phyloP scores from a whole-genome alignment of 73 alveolate genomes.

The Durusdinium trenchii region DNA sequence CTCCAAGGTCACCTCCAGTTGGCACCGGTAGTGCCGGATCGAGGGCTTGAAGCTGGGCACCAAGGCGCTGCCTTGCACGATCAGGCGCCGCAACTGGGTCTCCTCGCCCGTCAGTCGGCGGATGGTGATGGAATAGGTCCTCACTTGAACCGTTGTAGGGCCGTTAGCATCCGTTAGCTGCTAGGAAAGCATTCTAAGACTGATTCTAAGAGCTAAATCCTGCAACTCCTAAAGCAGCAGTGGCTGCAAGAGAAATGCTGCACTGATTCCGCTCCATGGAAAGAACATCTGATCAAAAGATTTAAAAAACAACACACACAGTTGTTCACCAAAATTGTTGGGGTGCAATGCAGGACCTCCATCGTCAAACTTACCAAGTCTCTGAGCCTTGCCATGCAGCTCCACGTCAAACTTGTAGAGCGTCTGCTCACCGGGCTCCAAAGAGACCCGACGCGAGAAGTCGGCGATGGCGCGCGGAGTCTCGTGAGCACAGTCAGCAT shows the following conservation, averaged over 20 bases:
- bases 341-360: no score
- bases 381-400: constrained; percentile 22
- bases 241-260: no score
- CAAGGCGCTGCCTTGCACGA: constrained; percentile 49
- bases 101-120: constrained; percentile 31
- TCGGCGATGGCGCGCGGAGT: constrained; percentile 80
- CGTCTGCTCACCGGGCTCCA: constrained; percentile 67
- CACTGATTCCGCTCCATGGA: no score
- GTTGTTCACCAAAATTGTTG: no score
- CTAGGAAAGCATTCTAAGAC: no score
- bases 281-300: no score
- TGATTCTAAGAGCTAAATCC: no score
- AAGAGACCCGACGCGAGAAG: constrained; percentile 42
- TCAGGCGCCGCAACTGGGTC: constrained; percentile 33
- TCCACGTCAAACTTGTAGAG: constrained; percentile 91
- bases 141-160: no score
- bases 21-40: constrained; percentile 40
- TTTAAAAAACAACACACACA: no score
- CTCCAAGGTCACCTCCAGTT: constrained; percentile 43
- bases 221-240: no score
- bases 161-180: no score
- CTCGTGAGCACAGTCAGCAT: constrained; percentile 53
- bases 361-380: no score
- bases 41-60: constrained; percentile 36
- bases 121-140: constrained; percentile 50